Evolutionary conservation across 2,329 filamentous ascomycete species (phyloP).

Genomic region (Trichophyton schoenleinii): DNA sequence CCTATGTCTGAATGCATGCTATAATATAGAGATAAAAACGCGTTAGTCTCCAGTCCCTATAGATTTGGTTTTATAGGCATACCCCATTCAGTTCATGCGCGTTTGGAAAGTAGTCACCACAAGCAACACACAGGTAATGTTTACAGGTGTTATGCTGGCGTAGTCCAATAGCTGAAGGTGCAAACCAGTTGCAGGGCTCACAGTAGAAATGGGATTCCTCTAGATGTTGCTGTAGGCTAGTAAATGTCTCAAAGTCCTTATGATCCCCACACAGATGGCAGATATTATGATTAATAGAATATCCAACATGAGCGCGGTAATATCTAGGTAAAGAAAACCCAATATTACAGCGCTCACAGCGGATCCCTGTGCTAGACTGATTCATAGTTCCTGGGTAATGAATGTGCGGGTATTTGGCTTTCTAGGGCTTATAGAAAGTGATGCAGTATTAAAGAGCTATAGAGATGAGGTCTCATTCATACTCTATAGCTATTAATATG

Average conservation of each 20-base stretch:
- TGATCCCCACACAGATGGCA: conserved; percentile 9
- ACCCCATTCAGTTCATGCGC: conserved; percentile 15
- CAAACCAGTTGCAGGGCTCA: conserved; percentile 15
- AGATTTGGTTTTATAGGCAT: conserved; percentile 1
- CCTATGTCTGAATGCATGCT: conserved; percentile 14
- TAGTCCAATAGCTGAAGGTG: conserved; percentile 13
- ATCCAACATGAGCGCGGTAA: conserved; percentile 7
- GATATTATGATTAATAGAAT: conserved; percentile 9
- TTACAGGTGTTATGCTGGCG: conserved; percentile 13
- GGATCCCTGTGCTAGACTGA: not conserved
- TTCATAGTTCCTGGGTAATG: not conserved
- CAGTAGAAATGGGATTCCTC: conserved; percentile 15
- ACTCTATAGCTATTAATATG: not conserved
- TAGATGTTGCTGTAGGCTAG: conserved; percentile 13
- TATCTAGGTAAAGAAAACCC: not conserved
- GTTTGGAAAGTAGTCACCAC: conserved; percentile 14
- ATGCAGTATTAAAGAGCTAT: not conserved
- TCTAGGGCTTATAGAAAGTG: not conserved
- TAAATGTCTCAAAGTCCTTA: conserved; percentile 13
- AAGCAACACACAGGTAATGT: conserved; percentile 15
- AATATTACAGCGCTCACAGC: conserved; percentile 6
- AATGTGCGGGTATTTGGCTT: not conserved
- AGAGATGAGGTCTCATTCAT: not conserved
- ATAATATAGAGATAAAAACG: not conserved
- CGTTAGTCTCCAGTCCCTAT: not conserved